Evolutionary conservation across 2,329 filamentous ascomycete genomes (phyloP), one percentile per base, ranked within the genome.

Genomic region (Penicillium sp.): DNA sequence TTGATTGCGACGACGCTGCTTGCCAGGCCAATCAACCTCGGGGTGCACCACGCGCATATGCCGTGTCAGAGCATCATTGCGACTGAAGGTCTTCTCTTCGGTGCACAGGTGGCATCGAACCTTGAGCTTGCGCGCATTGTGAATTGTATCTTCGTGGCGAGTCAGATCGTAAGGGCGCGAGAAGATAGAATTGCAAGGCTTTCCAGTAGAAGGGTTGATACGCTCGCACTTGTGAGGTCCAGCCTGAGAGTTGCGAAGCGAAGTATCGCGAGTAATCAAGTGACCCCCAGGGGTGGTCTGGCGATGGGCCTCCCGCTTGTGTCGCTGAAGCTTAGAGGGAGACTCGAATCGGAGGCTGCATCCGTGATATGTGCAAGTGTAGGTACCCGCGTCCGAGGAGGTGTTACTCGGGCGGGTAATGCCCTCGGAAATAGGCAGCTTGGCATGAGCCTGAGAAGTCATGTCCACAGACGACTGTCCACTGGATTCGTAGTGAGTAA

Each of bases 111-210:
- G 86, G 73, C 94, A 99, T 42, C 90, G 86, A 7, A 96, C 91
- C 78, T 97, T 97, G 71, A 92, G 86, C 79, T 96, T 96, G 65
- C 89, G 85, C 1, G 86, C 87, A 64, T 96, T 96, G 81, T 97
- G 94, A 59, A 97, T 97, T 0, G 94, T 97, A 61, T 96, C 93
- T 71, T 99, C 94, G 69, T 99, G 94, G 21, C 94, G 83, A 0
- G 94, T 99, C 47, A 99, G 81, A 72, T 99, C 94, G 78, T 99
- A 99, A 1, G 94, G 94, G 18, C 94, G 81, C 0, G 93, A 96
- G 74, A 99, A 97, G 49, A 96, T 81, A 0, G 91, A 95, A 70
- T 90, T 93, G 81, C 94, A 97, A 0, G 91, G 88, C 76, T 96
- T 96, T 58, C 90, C 90, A 0, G 94, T 97, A 59, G 89, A 93